Evolutionary conservation across 1,139 yeast genomes (phyloP), one percentile per base, ranked within the genome.

Genomic region (Blastobotrys petasosporus): DNA sequence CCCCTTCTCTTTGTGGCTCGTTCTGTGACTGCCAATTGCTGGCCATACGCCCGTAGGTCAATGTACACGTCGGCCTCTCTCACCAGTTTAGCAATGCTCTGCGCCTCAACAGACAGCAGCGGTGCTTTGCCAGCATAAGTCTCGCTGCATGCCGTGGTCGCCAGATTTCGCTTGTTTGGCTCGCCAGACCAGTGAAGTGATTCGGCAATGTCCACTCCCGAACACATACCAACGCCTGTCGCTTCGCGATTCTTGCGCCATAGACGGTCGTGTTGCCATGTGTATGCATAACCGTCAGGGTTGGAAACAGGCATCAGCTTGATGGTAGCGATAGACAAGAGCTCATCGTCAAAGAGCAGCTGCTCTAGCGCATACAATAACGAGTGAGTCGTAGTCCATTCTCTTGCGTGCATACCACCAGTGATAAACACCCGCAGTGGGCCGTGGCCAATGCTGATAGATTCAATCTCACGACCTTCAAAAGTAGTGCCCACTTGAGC

Each of bases 231-330:
- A 43, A 77, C 66, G 33, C 71, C 74, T 0, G 95, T 84, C 45
- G 77, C 76, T 65, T 88, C 96, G 51, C 95, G 75, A 65, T 86
- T 88, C 62, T 88, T 88, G 41, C 94, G 71, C 97, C 97, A 88
- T 51, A 88, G 69, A 47, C 97, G 70, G 61, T 88, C 95, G 32
- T 68, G 61, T 4, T 71, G 73, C 95, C 96, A 88, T 1, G 94
- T 74, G 62, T 83, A 83, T 11, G 71, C 87, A 61, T 88, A 88
- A 0, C 97, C 97, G 64, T 88, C 97, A 0, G 96, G 96, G 60
- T 88, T 88, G 64, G 80, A 74, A 9, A 86, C 85, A 0, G 97
- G 97, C 36, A 87, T 73, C 53, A 87, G 79, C 32, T 85, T 62
- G 59, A 85, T 85, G 16, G 41, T 46, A 8, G 30, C 45, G 4